Base-by-base conservation (phyloP, 2,329 filamentous ascomycete species). In the Colletotrichum sp. region DNA sequence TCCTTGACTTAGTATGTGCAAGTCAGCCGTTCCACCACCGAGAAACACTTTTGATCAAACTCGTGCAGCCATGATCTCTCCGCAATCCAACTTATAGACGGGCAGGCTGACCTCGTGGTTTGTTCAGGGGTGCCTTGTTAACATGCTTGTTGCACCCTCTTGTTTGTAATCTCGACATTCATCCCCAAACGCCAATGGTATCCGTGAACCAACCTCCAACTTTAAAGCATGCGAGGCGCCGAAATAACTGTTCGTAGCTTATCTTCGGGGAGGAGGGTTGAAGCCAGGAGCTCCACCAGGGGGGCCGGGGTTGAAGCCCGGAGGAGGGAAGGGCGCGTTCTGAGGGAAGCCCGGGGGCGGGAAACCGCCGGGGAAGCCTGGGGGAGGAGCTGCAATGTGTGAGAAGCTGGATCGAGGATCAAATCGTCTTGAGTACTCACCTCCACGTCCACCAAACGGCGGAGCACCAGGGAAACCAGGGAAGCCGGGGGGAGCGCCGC, bases 241-340 rank as follows among this genome's bases (percentile, higher is more conserved):
- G 78, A 79, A 57, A 63, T 63, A 62, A 68, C 66, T 34, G 52
- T 77, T 68, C 69, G 59, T 75, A 71, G 68, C 69, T 79, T 88
- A 92, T 88, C 90, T 87, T 85, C 91, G 89, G 70, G 93, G 92
- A 75, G 94, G 93, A 77, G 92, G 93, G 86, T 95, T 94, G 87
- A 96, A 96, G 78, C 95, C 94, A 76, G 94, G 93, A 66, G 93
- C 86, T 77, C 91, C 91, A 79, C 87, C 86, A 77, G 84, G 84
- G 68, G 82, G 79, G 71, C 80, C 82, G 16, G 88, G 88, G 79
- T 88, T 87, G 83, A 90, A 91, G 24, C 89, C 89, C 39, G 89
- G 88, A 59, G 89, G 88, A 63, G 88, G 87, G 81, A 88, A 88
- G 78, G 86, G 79, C 59, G 81, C 83, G 70, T 81, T 67, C 44